Base-by-base conservation (phyloP, 257 asterid species). In the Marsdenia floribunda region DNA sequence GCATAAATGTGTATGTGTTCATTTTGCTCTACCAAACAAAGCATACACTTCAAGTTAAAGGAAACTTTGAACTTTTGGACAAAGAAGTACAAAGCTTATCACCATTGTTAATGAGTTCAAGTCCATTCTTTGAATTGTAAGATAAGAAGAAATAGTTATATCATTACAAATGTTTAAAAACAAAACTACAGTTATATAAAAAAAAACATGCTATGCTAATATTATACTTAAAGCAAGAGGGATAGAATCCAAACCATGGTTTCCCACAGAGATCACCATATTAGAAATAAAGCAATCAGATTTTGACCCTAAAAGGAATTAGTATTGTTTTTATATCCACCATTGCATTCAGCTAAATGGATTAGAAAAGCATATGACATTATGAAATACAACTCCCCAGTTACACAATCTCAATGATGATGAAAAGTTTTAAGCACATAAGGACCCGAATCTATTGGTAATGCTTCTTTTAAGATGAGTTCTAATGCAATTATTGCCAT, bases 401-500 rank as follows among this genome's bases (percentile, higher is more conserved):
- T 49, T 14, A 52, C 40, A 57, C 3, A 14, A 15, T 73, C 69
- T 44, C 55, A 72, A 73, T 15, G 18, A 61, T 37, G 24, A 35
- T 35, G 8, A 13, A 35, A 26, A 16, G 0, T 3, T 64, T 12
- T 14, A 24, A 35, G 19, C 12, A 64, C 10, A 33, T 14, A 18
- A 35, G n/a, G 7, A 21, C 15, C 24, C 3, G 0, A 54, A 6
- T 29, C 59, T 35, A 71, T 53, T 37, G 60, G 35, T 22, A 71
- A 38, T 49, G 11, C 71, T 19, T 19, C 42, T 13, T 33, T n/a
- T 53, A 50, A 37, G 49, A 69, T 68, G 57, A 68, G 53, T 47
- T 49, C 46, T 71, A 21, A 73, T 57, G 74, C 63, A 38, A 58
- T 61, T 73, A 58, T 61, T 73, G 73, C 66, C 54, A 75, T 59